Base-by-base conservation (phyloP, 257 asterid genomes). In the Solanum clarkiae region DNA sequence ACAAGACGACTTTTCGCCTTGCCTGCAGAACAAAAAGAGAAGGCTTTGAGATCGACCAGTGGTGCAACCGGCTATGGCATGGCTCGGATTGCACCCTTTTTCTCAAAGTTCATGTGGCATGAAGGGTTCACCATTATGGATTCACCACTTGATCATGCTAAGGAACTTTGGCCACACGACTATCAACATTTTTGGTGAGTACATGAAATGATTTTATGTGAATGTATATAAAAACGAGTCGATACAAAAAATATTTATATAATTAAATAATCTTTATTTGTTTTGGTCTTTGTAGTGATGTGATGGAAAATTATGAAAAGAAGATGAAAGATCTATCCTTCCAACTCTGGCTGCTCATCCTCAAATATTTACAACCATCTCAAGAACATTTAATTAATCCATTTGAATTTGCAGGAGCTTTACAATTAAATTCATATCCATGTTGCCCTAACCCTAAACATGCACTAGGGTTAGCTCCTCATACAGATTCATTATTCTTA, bases 121-220 rank as follows among this genome's bases (percentile, higher is more conserved):
- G 99, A 95, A 81, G 98, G 99, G 44, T 95, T 95, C 86, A 93
- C 98, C 47, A 90, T 94, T 80, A 90, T 91, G 87, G 97, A 97
- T 32, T 95, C 98, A 9, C 88, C 97, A 0, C 84, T 74, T 53
- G 90, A 88, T 60, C 97, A 95, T 88, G 99, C 97, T 6, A 90
- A 84, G 53, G 88, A 70, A 71, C 97, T 95, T 86, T 95, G 99
- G 99, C 98, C 98, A 0, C 44, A 80, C 82, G 89, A 88, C 13
- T 85, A 91, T 80, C 56, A 91, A 45, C 66, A 81, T 5, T 94
- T 94, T 85, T 94, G 97, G 98, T 94, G 86, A 89, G 91, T 4
- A 81, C 90, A 86, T 91, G 89, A 89, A 83, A 60, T 72, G 11
- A n/a, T 44, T 44, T 72, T 22, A 44, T 7, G 20, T 72, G 40